Evolutionary conservation across 2,329 filamentous ascomycete genomes (phyloP).

Genomic region (Epichloe sibirici): DNA sequence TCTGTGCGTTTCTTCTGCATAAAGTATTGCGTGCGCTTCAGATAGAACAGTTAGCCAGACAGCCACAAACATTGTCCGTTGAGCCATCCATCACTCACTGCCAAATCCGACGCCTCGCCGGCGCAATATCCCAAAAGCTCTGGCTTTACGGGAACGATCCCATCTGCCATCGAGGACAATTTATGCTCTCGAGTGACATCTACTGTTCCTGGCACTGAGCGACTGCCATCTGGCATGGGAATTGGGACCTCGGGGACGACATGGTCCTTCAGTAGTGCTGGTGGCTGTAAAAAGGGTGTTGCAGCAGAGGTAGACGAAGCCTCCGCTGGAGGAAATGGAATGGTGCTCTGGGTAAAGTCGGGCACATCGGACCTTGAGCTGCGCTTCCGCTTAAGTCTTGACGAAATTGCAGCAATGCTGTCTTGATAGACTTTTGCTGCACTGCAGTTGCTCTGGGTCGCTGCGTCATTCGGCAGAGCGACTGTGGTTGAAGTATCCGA

Average conservation of each 20-base stretch:
- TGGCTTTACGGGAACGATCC: constrained; percentile 22
- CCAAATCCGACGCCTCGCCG: constrained; percentile 20
- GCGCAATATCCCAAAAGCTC: constrained; percentile 26
- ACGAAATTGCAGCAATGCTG: background rate
- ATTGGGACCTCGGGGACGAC: background rate
- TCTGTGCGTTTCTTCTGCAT: constrained; percentile 24
- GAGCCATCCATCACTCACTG: constrained; percentile 19
- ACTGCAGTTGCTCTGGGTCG: too few species aligned
- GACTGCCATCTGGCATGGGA: constrained; percentile 4
- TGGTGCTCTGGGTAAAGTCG: constrained; percentile 22
- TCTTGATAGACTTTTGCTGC: background rate
- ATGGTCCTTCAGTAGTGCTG: background rate
- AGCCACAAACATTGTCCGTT: background rate
- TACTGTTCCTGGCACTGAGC: constrained; percentile 11
- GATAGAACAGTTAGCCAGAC: background rate
- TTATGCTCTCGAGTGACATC: constrained; percentile 20
- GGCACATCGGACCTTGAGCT: constrained; percentile 8
- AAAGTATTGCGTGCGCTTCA: constrained; percentile 28
- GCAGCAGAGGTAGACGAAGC: background rate
- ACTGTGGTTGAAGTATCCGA: background rate
- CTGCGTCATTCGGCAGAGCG: background rate
- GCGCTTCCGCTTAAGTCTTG: constrained; percentile 19
- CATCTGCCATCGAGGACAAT: constrained; percentile 20
- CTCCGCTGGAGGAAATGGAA: constrained; percentile 15
- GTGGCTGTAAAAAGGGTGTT: background rate